Evolutionary conservation across 345 rosid genomes (phyloP).

Genomic region (Gynandropsis gynandra): DNA sequence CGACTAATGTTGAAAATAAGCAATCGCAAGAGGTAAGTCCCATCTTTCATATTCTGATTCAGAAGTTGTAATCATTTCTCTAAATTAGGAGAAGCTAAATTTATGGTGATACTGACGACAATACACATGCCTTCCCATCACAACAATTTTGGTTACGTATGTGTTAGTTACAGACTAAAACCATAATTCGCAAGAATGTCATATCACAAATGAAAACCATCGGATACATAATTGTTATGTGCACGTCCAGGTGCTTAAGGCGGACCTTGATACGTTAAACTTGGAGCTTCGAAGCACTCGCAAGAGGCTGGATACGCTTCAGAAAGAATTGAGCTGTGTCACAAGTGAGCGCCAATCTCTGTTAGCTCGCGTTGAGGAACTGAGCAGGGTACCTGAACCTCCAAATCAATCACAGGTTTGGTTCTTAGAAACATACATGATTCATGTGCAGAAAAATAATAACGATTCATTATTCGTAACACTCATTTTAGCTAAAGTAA

Average conservation of each 20-base stretch:
- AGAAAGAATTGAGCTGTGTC: conserved; percentile 34
- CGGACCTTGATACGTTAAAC: conserved; percentile 32
- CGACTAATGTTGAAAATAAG: conserved; percentile 31
- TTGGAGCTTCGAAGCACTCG: conserved; percentile 36
- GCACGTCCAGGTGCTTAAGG: conserved; percentile 30
- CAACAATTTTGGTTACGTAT: conserved; percentile 1
- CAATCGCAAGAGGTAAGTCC: conserved; percentile 45
- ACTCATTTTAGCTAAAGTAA: conserved; percentile 6
- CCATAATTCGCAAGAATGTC: conserved; percentile 6
- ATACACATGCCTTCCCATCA: conserved; percentile 1
- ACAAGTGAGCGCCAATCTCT: conserved; percentile 42
- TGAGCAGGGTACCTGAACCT: conserved; percentile 19
- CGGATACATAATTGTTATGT: neutral
- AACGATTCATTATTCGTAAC: too few species aligned
- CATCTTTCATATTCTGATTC: conserved; percentile 16
- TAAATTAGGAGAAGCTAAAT: neutral
- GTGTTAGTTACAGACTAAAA: conserved; percentile 9
- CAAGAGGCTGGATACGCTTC: conserved; percentile 27
- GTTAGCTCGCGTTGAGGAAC: conserved; percentile 26
- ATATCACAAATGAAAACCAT: conserved; percentile 2
- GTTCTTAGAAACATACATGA: conserved; percentile 10
- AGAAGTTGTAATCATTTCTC: conserved; percentile 9
- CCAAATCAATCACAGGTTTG: conserved; percentile 39
- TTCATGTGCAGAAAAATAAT: conserved; percentile 6
- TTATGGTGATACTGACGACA: conserved; percentile 7